Base-by-base conservation (phyloP, 164 flowering plant species). In the Cinnamomum micranthum region DNA sequence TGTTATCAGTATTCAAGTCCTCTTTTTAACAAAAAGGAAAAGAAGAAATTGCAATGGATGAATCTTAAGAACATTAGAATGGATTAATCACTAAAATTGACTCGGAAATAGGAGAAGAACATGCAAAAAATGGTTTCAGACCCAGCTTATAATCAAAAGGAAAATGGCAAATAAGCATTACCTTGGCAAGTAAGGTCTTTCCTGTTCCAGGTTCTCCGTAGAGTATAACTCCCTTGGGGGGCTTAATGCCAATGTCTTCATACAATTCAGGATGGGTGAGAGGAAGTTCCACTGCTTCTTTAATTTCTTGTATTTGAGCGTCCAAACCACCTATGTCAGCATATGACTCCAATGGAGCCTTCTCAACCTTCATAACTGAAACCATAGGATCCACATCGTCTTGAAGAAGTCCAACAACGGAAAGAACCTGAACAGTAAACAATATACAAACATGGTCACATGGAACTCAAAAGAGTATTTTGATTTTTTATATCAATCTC, bases 191-290 rank as follows among this genome's bases (percentile, higher is more conserved):
- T 81, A 93, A 79, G 20, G 97, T 93, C 79, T 93, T 93, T 13
- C 97, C 97, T 0, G 97, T 93, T 47, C 97, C 97, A 59, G 96
- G 97, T 68, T 87, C 92, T 52, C 97, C 97, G 80, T 93, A 93
- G 62, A 93, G 86, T 60, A 93, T 87, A 68, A 91, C 97, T 28
- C 97, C 97, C 73, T 91, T 90, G 11, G 97, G 97, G 75, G 98
- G 98, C 74, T 85, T 91, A 52, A 93, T 93, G 60, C 96, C 97
- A 72, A 93, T 91, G 77, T 91, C 93, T 78, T 91, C 92, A 84
- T 91, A 93, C 33, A 91, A 76, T 76, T 93, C 97, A 74, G 92
- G 96, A 73, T 93, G 97, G 27, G 94, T 91, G 1, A 93, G 82
- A 68, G 96, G 94, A 41, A 93, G 94, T 75, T 91, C 97, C 50